Evolutionary conservation across 2,329 filamentous ascomycete genomes (phyloP), one percentile per base, ranked within the genome.

Genomic region (Biscogniauxia sp.): DNA sequence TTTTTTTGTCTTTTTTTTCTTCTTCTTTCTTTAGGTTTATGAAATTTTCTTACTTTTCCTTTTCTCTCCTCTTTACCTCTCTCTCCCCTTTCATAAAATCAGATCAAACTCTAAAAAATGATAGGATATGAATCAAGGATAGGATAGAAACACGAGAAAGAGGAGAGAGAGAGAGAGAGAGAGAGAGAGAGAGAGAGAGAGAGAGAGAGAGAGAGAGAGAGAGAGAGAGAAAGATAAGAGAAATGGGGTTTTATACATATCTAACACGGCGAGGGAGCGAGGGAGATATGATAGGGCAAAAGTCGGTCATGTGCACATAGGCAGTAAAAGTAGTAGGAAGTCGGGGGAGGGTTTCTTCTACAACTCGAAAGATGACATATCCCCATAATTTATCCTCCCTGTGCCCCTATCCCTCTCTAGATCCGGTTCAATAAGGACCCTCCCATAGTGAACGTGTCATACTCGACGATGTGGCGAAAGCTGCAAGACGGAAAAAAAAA

Each of bases 161-260:
- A 54, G 19, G 19, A 28, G 13, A 20, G 6, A 32, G 19, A 54
- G 25, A 54, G 15, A 54, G 7, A 54, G n/a, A 5, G 6, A 54
- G 3, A 19, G 53, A n/a, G 19, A 26, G 23, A 17, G 2, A 19
- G 15, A 28, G 15, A 5, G 51, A 7, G 23, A 20, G 3, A 41
- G 53, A 6, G 7, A 4, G 51, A 3, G n/a, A 23, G 13, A 25
- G 7, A 23, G 7, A 7, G 19, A 20, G 19, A 23, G 23, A 15
- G 15, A 20, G 17, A 56, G n/a, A 55, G 60, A 62, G 49, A 37
- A 59, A 58, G 23, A 23, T 65, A 66, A 58, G 59, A 54, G 59
- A 62, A 55, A 54, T n/a, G 28, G 41, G 50, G 17, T 20, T 37
- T 54, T 57, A 50, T 20, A 13, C 55, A 13, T 56, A 56, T 52